phyloP scores from a whole-genome alignment of 306 rosid genomes.

The Sicyos edulis region DNA sequence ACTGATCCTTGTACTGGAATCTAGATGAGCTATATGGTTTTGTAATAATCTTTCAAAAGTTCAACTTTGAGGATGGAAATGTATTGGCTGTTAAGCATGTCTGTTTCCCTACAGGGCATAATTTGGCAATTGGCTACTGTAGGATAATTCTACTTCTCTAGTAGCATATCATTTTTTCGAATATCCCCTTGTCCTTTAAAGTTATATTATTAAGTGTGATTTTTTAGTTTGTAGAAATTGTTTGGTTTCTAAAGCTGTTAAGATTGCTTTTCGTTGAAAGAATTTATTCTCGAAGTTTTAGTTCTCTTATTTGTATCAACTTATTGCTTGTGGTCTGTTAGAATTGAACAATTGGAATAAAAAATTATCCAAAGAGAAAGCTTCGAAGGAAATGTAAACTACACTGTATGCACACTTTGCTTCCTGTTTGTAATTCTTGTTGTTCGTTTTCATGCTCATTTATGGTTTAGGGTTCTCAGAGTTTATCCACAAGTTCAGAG shows the following conservation, averaged over 20 bases:
- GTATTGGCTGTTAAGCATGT: conserved; percentile 2
- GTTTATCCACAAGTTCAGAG: conserved; percentile 4
- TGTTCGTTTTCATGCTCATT: not conserved
- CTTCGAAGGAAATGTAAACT: not conserved
- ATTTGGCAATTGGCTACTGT: conserved; percentile 1
- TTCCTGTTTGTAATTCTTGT: not conserved
- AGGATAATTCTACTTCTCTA: not conserved
- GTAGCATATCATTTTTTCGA: not conserved
- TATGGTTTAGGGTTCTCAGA: not conserved
- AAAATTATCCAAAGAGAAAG: not conserved
- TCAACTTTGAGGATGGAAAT: conserved; percentile 4
- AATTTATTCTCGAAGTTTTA: not conserved
- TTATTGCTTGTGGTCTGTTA: not conserved
- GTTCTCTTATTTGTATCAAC: not conserved
- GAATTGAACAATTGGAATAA: not conserved
- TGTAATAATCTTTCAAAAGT: not conserved
- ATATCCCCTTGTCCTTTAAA: not conserved
- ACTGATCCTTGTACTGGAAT: not conserved
- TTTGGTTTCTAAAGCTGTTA: not conserved
- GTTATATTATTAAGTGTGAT: not conserved
- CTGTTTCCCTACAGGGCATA: not conserved
- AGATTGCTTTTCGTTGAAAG: not conserved
- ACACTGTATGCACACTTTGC: not conserved
- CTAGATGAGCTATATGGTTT: conserved; percentile 16
- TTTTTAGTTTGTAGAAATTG: not conserved